Evolutionary conservation across 768 basidiomycete species (phyloP).

Genomic region (Leccinellum albellum): DNA sequence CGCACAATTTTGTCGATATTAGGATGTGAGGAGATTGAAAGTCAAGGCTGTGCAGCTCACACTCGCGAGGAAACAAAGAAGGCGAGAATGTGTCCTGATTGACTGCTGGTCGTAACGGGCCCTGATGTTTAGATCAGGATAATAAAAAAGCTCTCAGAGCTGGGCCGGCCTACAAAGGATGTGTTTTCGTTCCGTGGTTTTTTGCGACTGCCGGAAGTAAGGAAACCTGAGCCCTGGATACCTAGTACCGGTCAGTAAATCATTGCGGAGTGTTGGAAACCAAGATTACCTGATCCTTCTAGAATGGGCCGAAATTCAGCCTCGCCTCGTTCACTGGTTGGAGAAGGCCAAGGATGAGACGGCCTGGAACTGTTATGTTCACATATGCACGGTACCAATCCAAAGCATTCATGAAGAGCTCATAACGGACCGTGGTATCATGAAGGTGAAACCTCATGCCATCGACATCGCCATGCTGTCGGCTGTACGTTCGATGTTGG

Average conservation of each 20-base stretch:
- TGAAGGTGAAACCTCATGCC: neutral
- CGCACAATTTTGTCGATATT: neutral
- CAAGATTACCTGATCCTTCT: neutral
- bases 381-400: too few species aligned
- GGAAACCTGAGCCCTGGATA: neutral
- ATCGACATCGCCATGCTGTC: slow-evolving; percentile 10
- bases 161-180: neutral
- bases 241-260: slow-evolving; percentile 6
- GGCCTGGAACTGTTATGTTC: neutral
- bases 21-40: neutral
- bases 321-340: neutral
- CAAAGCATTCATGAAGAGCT: neutral
- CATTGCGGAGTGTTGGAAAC: too few species aligned
- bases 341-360: neutral
- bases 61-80: slow-evolving; percentile 2
- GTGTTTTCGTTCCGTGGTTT: neutral
- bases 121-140: slow-evolving; percentile 4
- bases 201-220: slow-evolving; percentile 5
- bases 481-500: neutral
- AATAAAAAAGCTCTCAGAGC: too few species aligned
- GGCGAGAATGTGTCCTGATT: neutral
- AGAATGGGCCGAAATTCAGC: slow-evolving; percentile 13
- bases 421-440: neutral
- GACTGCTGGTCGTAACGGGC: neutral
- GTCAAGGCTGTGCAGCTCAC: neutral